Evolutionary conservation across 768 basidiomycete species (phyloP), one percentile per base, ranked within the genome.

Genomic region (Stropharia rugosoannulata): DNA sequence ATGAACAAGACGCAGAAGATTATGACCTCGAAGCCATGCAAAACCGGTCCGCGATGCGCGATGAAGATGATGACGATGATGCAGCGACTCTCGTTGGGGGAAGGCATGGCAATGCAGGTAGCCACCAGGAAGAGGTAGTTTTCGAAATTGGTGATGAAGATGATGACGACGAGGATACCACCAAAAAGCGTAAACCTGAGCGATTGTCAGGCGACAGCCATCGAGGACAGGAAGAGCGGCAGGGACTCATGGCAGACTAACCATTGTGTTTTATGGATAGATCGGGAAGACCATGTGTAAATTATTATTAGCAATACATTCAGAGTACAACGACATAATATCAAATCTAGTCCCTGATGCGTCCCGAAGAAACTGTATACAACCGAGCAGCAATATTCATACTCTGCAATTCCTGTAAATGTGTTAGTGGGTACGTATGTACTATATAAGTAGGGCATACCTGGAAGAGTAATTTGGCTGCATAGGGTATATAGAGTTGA

Each of bases 401-500:
- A 59, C 91, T 91, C 80, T 95, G 93, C 68, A 96, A 72, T 79
- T 97, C 93, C 88, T 92, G 64, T 29, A 59, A 48, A 51, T 51
- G 25, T 49, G 22, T 58, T 22, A 40, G 41, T 27, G 37, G 16
- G 38, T 16, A 49, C 4, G 19, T 29, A 46, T 42, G 9, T 1
- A 51, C 56, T 18, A 8, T 16, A 12, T 42, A 22, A 32, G 25
- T 48, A n/a, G 13, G 45, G 69, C 79, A 41, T 64, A 86, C 93
- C 84, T 97, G 95, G 88, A 97, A 95, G 43, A 98, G 80, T 53
- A 97, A 73, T 70, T 98, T 97, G 16, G 96, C 96, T 10, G 97
- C 96, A 68, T 99, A 99, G 25, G 97, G 95, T 69, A 96, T 92
- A 64, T 92, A 90, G 5, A 93, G 69, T 62, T 95, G 95, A 49